Evolutionary conservation across 1,139 yeast genomes (phyloP).

Genomic region (Taiozyma sp.): DNA sequence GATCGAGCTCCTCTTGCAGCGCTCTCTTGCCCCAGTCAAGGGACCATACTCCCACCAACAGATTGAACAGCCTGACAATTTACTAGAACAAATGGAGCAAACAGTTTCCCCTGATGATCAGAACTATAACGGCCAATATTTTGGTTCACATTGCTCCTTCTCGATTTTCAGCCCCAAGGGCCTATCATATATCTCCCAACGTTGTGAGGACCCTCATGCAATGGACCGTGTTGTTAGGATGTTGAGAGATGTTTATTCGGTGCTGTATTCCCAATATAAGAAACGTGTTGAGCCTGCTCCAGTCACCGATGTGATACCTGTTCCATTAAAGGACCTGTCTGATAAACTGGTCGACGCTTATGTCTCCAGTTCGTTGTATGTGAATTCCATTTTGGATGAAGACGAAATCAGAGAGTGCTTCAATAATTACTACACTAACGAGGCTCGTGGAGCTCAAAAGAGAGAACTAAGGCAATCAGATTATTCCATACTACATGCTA

Average conservation of each 20-base stretch:
- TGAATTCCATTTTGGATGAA: constrained; percentile 1
- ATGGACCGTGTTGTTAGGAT: constrained; percentile 16
- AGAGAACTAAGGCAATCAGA: constrained; percentile 4
- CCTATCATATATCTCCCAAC: constrained; percentile 31
- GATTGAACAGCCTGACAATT: background rate
- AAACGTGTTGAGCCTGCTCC: constrained; percentile 27
- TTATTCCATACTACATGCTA: background rate
- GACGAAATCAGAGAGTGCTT: constrained; percentile 1
- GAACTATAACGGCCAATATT: constrained; percentile 14
- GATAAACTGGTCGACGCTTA: constrained; percentile 15
- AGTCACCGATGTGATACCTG: constrained; percentile 17
- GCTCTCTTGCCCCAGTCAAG: background rate
- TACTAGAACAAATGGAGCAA: constrained; percentile 26
- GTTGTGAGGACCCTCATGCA: constrained; percentile 22
- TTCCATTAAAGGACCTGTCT: constrained; percentile 24
- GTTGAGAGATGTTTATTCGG: constrained; percentile 18
- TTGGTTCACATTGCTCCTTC: constrained; percentile 25
- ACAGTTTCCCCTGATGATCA: constrained; percentile 6
- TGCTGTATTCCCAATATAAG: constrained; percentile 19
- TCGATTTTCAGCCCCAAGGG: constrained; percentile 35
- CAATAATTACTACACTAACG: constrained; percentile 2
- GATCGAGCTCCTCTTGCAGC: background rate
- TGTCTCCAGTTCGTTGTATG: background rate
- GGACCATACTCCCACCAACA: background rate
- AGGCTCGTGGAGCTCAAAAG: background rate